Evolutionary conservation across 2,329 filamentous ascomycete genomes (phyloP).

Genomic region (Rutstroemia sp.): DNA sequence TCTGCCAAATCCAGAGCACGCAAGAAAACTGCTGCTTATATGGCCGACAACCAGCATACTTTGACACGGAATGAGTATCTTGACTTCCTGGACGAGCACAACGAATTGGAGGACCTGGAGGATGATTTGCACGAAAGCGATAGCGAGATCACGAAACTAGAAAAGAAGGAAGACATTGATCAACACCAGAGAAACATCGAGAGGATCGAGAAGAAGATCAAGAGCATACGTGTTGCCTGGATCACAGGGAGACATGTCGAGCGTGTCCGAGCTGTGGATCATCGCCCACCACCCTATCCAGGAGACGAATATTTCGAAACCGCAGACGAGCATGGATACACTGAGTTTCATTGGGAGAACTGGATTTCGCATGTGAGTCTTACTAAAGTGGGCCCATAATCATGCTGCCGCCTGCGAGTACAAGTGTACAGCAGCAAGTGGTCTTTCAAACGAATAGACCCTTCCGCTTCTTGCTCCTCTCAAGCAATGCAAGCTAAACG

Average conservation of each 20-base stretch:
- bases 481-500: slow-evolving; percentile 1
- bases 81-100: slow-evolving; percentile 30
- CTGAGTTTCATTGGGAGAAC: slow-evolving; percentile 27
- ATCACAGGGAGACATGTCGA: slow-evolving; percentile 31
- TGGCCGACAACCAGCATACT: slow-evolving; percentile 23
- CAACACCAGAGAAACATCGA: slow-evolving; percentile 18
- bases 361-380: slow-evolving; percentile 25
- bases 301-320: slow-evolving; percentile 22
- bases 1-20: slow-evolving; percentile 17
- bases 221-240: slow-evolving; percentile 31
- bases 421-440: too few species aligned
- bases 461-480: too few species aligned
- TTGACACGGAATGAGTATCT: slow-evolving; percentile 32
- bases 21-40: slow-evolving; percentile 14
- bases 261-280: slow-evolving; percentile 26
- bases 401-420: too few species aligned
- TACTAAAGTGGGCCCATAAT: neutral
- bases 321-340: slow-evolving; percentile 20
- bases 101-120: slow-evolving; percentile 14
- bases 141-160: slow-evolving; percentile 15
- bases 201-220: slow-evolving; percentile 23
- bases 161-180: slow-evolving; percentile 7
- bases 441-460: too few species aligned
- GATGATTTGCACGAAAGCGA: neutral
- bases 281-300: slow-evolving; percentile 15